Base-by-base conservation (phyloP, 805 yeast genomes). In the Candida anglica region DNA sequence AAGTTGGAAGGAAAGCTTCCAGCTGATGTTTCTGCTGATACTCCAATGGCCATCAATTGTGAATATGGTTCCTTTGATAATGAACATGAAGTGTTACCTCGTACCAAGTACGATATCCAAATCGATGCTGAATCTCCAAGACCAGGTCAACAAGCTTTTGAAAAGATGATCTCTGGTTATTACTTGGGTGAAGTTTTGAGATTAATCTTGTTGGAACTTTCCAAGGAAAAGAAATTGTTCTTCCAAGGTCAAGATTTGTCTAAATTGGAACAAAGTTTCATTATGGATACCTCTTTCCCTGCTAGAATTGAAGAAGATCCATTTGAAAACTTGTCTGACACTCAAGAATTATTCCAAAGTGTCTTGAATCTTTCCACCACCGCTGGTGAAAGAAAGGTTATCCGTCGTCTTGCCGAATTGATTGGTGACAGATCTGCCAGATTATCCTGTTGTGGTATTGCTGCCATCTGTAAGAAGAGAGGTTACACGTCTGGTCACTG, bases 11-110 rank as follows among this genome's bases (percentile, higher is more conserved):
- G 93, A 40, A 66, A 63, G 48, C 59, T 82, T 35, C 73, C 78
- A 19, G 66, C 61, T 27, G 96, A 86, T 54, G 74, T 87, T 47
- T 55, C 75, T 24, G 60, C 55, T 5, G 75, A 75, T 32, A 72
- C 83, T 27, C 79, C 82, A 43, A 89, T 91, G 95, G 96, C 96
- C 36, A 91, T 91, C 60, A 91, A 91, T 73, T 88, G 97, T 72
- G 98, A 91, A 69, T 91, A 91, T 68, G 98, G 98, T 53, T 91
- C 97, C 5, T 91, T 91, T 58, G 98, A 91, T 61, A 89, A 87
- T 57, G 96, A 87, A 63, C 94, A 83, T 53, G 39, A 47, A 7
- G 75, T 81, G 22, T 73, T 91, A 49, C 98, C 98, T 56, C 79
- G 96, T 67, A 89, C 95, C 46, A 81, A 81, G 59, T 91, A 79